phyloP scores from a whole-genome alignment of 2,329 filamentous ascomycete genomes.

The Graphiopsis chlorocephala region DNA sequence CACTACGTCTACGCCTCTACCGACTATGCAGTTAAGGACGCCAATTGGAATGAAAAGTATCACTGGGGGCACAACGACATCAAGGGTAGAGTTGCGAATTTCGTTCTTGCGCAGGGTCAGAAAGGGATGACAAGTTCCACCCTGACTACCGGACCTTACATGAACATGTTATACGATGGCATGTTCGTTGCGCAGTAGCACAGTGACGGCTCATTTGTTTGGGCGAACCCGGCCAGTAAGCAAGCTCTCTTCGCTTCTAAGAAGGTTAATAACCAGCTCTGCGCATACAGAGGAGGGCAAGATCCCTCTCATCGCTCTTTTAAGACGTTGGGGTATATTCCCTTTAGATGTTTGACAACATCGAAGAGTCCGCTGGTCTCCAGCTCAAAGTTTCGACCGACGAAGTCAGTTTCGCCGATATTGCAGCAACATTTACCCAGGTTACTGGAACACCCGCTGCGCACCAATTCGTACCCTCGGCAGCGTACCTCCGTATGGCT shows the following conservation, averaged over 20 bases:
- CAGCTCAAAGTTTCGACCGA: not conserved
- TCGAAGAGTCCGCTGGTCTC: not conserved
- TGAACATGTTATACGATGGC: not conserved
- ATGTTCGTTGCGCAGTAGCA: not conserved
- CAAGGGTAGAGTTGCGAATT: not conserved
- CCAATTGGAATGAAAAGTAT: not conserved
- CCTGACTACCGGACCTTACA: not conserved
- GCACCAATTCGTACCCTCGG: not conserved
- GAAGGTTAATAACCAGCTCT: not conserved
- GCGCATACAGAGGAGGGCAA: not conserved
- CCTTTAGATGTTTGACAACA: not conserved
- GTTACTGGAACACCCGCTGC: not conserved
- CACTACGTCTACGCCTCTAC: not conserved
- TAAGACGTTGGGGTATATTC: not conserved
- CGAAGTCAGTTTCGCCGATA: not conserved
- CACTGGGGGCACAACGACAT: not conserved
- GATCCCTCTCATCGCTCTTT: not conserved
- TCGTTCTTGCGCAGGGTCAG: not conserved
- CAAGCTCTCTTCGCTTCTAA: not conserved
- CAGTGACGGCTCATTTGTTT: not conserved
- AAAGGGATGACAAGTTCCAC: not conserved
- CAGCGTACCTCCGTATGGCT: not conserved
- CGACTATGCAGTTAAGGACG: not conserved
- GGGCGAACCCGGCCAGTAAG: not conserved
- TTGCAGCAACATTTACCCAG: not conserved